These are phyloP conservation scores for Micromonas commoda DNA, from an alignment of 139 green algal species.

Conservation along the genomic window DNA sequence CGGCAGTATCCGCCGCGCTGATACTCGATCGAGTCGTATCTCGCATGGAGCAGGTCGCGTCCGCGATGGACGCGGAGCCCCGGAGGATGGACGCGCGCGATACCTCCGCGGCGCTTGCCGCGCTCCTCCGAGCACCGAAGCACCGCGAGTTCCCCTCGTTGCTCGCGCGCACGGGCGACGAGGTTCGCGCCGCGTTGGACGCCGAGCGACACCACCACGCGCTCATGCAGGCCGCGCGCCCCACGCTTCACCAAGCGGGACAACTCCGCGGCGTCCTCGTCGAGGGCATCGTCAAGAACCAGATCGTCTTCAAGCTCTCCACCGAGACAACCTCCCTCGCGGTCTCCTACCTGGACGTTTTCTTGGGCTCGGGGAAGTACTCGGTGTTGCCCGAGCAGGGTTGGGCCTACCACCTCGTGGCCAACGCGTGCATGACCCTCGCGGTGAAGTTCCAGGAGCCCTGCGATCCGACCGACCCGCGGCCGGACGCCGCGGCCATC, in stretches of 20 bases:
- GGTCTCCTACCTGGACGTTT: neutral
- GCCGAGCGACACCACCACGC: neutral
- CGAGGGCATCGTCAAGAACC: neutral
- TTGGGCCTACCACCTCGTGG: conserved; percentile 1
- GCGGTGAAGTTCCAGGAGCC: conserved; percentile 6
- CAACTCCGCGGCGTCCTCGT: neutral
- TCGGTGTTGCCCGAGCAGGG: neutral
- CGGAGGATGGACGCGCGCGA: neutral
- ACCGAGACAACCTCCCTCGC: neutral
- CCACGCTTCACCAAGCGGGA: neutral
- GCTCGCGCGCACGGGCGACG: too few relatives aligned
- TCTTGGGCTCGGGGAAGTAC: neutral
- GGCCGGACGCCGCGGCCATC: neutral
- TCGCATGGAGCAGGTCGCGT: too few relatives aligned
- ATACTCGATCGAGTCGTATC: too few relatives aligned
- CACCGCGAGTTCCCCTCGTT: neutral
- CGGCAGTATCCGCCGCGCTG: too few relatives aligned
- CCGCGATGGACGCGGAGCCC: neutral
- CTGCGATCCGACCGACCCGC: neutral
- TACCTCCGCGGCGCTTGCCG: neutral
- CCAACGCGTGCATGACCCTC: neutral
- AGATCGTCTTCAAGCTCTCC: neutral
- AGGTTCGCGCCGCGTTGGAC: neutral
- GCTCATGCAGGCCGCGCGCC: neutral
- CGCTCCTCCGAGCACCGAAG: neutral